Percentiles rank a stretch among this genome's conserved stretches.
These are phyloP conservation scores for Mucor mucedo DNA, from an alignment of 371 early-diverging fungal genomes.

Conservation along the genomic window DNA sequence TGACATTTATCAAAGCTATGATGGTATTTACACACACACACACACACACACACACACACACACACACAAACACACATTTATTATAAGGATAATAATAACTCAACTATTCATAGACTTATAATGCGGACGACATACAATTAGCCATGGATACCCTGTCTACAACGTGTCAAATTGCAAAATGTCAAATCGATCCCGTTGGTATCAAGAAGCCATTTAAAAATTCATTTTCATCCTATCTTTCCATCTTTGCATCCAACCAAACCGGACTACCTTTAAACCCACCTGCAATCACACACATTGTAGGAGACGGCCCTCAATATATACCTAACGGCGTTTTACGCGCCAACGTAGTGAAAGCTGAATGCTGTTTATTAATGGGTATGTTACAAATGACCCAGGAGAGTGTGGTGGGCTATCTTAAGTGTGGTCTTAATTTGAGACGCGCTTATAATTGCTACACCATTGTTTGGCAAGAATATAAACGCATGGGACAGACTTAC, in stretches of 20 bases:
- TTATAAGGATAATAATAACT: background rate
- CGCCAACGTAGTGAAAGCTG: slow-evolving; percentile 64
- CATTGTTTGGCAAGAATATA: slow-evolving; percentile 58
- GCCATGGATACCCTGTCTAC: slow-evolving; percentile 45
- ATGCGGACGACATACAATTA: slow-evolving; percentile 36
- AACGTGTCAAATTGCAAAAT: slow-evolving; percentile 47
- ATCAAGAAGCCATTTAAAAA: slow-evolving; percentile 45
- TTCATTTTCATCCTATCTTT: slow-evolving; percentile 42
- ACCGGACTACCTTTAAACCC: slow-evolving; percentile 38
- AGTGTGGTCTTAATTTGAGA: slow-evolving; percentile 64
- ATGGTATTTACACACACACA: background rate
- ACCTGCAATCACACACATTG: slow-evolving; percentile 25
- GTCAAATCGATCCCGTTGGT: slow-evolving; percentile 42
- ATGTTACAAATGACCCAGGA: slow-evolving; percentile 64
- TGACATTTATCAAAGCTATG: slow-evolving; percentile 55
- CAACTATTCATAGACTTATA: slow-evolving; percentile 34
- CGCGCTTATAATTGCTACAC: slow-evolving; percentile 56
- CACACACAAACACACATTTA: background rate
- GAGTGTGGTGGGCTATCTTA: slow-evolving; percentile 58
- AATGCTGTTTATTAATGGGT: slow-evolving; percentile 59
- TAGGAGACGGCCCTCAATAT: slow-evolving; percentile 20
- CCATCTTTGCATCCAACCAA: slow-evolving; percentile 29
- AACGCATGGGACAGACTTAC: slow-evolving; percentile 54
- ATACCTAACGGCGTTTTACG: slow-evolving; percentile 63
- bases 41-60: background rate